Evolutionary conservation across 495 filamentous ascomycete species (phyloP).

Genomic region (Xylaria grammica): DNA sequence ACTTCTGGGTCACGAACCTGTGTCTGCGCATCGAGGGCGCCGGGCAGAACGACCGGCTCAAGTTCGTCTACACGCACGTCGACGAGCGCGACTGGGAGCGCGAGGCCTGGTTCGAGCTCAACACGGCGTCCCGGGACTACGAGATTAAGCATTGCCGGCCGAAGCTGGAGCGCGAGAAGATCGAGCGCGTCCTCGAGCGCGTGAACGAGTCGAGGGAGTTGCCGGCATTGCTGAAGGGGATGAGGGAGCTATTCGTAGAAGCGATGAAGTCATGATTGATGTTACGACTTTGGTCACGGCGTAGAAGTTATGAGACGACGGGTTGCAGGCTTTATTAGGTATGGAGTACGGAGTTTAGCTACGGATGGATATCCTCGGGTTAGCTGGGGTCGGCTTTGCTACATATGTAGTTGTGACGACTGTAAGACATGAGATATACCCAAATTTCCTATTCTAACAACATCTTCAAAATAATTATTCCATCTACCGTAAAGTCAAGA

Average conservation of each 20-base stretch:
- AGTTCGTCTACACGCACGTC: constrained; percentile 89
- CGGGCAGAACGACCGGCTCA: constrained; percentile 80
- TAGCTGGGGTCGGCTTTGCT: neutral
- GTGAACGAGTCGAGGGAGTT: constrained; percentile 87
- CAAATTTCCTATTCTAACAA: constrained; percentile 9
- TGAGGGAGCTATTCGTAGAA: constrained; percentile 84
- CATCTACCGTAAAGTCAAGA: neutral
- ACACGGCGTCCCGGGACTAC: constrained; percentile 80
- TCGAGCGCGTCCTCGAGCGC: constrained; percentile 73
- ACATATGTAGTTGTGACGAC: constrained; percentile 8
- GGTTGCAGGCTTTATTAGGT: neutral
- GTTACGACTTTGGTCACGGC: neutral
- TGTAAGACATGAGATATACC: constrained; percentile 22
- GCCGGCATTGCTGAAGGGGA: constrained; percentile 81
- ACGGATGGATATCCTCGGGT: neutral
- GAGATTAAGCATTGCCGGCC: constrained; percentile 77
- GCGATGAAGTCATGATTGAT: constrained; percentile 51
- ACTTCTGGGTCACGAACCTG: constrained; percentile 93
- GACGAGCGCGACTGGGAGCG: constrained; percentile 86
- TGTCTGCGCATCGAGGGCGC: constrained; percentile 89
- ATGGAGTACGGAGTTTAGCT: constrained; percentile 19
- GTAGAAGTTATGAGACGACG: neutral
- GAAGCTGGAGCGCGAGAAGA: constrained; percentile 74
- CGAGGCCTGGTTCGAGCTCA: constrained; percentile 93
- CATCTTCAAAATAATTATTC: neutral